These are phyloP conservation scores for Erodium texanum DNA, from an alignment of 441 rosid species.

Conservation along the genomic window DNA sequence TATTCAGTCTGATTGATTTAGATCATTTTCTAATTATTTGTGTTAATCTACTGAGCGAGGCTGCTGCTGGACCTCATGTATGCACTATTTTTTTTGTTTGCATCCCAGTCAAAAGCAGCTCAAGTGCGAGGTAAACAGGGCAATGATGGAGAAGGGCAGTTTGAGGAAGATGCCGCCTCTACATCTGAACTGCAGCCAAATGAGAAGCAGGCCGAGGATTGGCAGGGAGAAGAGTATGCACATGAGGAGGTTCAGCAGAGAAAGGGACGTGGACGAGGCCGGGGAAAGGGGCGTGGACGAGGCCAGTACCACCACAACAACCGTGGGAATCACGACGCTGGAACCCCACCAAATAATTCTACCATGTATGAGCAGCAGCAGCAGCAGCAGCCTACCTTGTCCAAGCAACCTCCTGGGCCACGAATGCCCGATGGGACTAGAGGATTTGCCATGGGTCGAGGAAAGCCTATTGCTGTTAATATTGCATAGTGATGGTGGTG, in stretches of 20 bases:
- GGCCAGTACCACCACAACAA: slow-evolving; percentile 57
- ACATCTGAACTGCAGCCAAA: slow-evolving; percentile 48
- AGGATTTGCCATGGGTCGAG: neutral
- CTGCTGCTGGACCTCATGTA: neutral
- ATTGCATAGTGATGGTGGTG: too few relatives aligned
- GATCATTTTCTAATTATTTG: slow-evolving; percentile 1
- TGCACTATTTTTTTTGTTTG: slow-evolving; percentile 4
- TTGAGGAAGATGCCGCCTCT: slow-evolving; percentile 72
- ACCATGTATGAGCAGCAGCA: slow-evolving; percentile 36
- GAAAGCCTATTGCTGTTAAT: neutral
- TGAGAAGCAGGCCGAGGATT: slow-evolving; percentile 60
- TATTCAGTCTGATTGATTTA: neutral
- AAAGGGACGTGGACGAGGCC: slow-evolving; percentile 52
- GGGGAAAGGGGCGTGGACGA: slow-evolving; percentile 77
- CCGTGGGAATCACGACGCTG: slow-evolving; percentile 45
- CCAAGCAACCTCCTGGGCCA: slow-evolving; percentile 3
- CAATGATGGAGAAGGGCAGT: slow-evolving; percentile 56
- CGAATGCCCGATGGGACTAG: neutral
- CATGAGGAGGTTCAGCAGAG: slow-evolving; percentile 60
- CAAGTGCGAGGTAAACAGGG: slow-evolving; percentile 66
- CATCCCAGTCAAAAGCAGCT: slow-evolving; percentile 40
- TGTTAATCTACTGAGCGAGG: slow-evolving; percentile 8
- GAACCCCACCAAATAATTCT: slow-evolving; percentile 38
- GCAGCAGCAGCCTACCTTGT: slow-evolving; percentile 34
- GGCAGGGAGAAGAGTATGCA: slow-evolving; percentile 67